Conservation (phyloP, 257 asterid species). For the Nicotiana benthamiana region DNA sequence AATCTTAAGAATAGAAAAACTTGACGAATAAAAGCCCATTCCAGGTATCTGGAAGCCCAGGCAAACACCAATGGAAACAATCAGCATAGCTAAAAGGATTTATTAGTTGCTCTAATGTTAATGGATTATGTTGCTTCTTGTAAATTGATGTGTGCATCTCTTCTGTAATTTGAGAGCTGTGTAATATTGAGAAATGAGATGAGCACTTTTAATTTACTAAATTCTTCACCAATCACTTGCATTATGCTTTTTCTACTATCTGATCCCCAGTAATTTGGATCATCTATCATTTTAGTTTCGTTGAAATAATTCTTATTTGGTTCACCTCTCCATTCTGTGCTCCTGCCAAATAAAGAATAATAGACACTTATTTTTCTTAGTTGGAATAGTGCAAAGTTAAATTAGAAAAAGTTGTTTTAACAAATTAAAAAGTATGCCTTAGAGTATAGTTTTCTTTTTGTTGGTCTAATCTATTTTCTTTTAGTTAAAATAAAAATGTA, state of each 20-base stretch:
- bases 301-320: not conserved
- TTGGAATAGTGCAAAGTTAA: not conserved
- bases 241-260: not conserved
- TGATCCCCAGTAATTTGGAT: not conserved
- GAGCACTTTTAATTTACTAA: constrained; percentile 37
- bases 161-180: constrained; percentile 43
- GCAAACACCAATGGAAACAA: constrained; percentile 83
- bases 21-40: not conserved
- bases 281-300: not conserved
- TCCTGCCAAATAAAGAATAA: not conserved
- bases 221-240: not conserved
- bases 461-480: not conserved
- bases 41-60: constrained; percentile 10
- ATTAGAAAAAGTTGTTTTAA: too few species aligned
- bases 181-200: constrained; percentile 59
- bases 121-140: constrained; percentile 35
- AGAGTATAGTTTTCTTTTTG: not conserved
- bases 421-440: too few species aligned
- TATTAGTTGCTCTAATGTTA: constrained; percentile 33
- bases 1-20: not conserved
- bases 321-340: not conserved
- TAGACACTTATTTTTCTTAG: not conserved
- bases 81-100: constrained; percentile 53
- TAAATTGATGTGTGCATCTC: constrained; percentile 67
- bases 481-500: not conserved